phyloP scores from a whole-genome alignment of 2,329 filamentous ascomycete genomes.

The Decorospora gaudefroyi region DNA sequence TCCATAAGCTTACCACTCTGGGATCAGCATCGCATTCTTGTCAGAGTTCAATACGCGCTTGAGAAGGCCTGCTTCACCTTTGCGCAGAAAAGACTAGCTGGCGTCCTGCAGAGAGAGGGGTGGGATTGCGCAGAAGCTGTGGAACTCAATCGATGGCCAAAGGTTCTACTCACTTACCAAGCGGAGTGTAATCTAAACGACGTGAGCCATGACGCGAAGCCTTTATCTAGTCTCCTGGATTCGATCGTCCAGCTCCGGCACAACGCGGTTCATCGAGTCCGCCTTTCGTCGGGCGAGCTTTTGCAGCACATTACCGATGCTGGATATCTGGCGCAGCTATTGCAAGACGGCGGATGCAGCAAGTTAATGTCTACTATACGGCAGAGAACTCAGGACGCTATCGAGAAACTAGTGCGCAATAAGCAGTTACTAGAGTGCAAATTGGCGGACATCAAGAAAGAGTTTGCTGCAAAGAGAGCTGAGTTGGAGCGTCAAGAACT shows the following conservation, averaged over 20 bases:
- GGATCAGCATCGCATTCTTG: conserved; percentile 4
- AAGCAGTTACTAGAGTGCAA: background rate
- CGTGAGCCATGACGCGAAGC: background rate
- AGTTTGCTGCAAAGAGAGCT: background rate
- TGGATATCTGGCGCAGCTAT: background rate
- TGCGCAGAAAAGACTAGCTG: background rate
- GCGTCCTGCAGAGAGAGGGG: background rate
- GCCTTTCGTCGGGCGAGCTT: background rate
- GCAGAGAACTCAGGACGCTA: background rate
- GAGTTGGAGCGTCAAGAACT: conserved; percentile 3
- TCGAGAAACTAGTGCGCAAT: background rate
- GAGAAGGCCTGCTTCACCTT: conserved; percentile 2
- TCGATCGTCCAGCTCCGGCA: conserved; percentile 2
- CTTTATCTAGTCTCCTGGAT: background rate
- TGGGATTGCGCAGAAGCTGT: conserved; percentile 10
- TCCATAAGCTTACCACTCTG: background rate
- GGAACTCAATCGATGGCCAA: conserved; percentile 1
- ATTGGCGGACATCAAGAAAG: background rate
- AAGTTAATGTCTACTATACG: background rate
- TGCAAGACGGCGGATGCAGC: background rate
- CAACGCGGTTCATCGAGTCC: conserved; percentile 2
- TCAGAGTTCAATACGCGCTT: background rate
- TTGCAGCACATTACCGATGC: background rate
- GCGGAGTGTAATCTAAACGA: background rate
- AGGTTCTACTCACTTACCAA: background rate